Evolutionary conservation across 140 eudicot genomes (phyloP).

Genomic region (Flaveria floridana): DNA sequence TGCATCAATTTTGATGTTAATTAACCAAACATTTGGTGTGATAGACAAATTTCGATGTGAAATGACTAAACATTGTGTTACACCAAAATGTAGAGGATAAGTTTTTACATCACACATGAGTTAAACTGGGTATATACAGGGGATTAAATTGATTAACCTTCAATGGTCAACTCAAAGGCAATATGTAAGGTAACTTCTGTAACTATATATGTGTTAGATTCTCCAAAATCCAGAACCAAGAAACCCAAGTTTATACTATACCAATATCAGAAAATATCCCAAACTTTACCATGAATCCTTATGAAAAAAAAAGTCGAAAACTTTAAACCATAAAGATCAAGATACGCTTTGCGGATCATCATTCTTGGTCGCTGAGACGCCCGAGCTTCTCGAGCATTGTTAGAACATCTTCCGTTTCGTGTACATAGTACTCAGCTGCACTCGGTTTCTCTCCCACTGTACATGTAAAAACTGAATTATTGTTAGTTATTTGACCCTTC

Average conservation of each 20-base stretch:
- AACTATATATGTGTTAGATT: neutral
- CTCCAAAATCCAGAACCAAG: constrained; percentile 8
- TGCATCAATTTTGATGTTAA: too few species aligned
- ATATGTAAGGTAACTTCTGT: neutral
- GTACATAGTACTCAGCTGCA: constrained; percentile 36
- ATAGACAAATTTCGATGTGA: too few species aligned
- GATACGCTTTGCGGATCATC: constrained; percentile 12
- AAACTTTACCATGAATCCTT: constrained; percentile 6
- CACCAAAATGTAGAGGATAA: too few species aligned
- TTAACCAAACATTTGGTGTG: too few species aligned
- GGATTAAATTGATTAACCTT: too few species aligned
- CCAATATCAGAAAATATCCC: neutral
- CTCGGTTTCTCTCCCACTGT: constrained; percentile 71
- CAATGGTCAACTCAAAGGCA: too few species aligned
- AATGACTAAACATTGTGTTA: too few species aligned
- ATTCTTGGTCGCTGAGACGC: constrained; percentile 8
- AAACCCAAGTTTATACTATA: neutral
- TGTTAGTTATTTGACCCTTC: constrained; percentile 21
- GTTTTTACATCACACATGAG: too few species aligned
- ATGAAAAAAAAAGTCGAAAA: neutral
- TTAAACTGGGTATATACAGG: too few species aligned
- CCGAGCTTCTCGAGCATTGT: constrained; percentile 17
- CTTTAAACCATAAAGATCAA: neutral
- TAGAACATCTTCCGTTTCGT: constrained; percentile 1
- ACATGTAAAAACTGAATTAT: constrained; percentile 14